A percentile compares a stretch with the other conserved stretches of the same genome.
Conservation (phyloP, 2,329 filamentous ascomycete species). For the Hypoxylon rubiginosum region DNA sequence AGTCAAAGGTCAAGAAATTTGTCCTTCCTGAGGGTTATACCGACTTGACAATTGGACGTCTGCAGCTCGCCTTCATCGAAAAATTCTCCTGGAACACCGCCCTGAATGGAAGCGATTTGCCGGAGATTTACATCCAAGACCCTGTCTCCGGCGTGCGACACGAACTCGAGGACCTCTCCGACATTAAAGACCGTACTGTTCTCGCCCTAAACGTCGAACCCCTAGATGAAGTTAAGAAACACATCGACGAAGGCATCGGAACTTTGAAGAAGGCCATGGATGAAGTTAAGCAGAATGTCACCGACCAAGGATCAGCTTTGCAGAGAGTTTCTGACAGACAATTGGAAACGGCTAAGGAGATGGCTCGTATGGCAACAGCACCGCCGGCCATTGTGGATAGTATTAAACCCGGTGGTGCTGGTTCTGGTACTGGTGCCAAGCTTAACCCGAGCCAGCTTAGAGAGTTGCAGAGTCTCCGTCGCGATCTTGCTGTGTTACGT, state of each 20-base stretch:
- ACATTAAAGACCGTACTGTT: constrained; percentile 95
- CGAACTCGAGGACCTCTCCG: constrained; percentile 90
- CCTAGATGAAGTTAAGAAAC: constrained; percentile 94
- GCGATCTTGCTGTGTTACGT: constrained; percentile 89
- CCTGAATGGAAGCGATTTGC: constrained; percentile 89
- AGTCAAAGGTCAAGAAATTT: constrained; percentile 97
- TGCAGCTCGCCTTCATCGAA: constrained; percentile 97
- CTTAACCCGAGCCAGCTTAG: constrained; percentile 73
- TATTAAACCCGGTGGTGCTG: constrained; percentile 58
- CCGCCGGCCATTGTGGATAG: constrained; percentile 64
- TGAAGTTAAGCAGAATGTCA: constrained; percentile 84
- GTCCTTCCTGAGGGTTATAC: constrained; percentile 86
- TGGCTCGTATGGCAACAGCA: constrained; percentile 71
- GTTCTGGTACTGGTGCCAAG: constrained; percentile 54
- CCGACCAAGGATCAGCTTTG: constrained; percentile 84
- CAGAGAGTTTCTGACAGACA: constrained; percentile 92
- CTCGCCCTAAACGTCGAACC: constrained; percentile 94
- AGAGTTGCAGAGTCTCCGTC: constrained; percentile 85
- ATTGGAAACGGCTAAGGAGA: constrained; percentile 88
- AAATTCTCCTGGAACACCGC: constrained; percentile 99
- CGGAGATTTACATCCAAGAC: constrained; percentile 98
- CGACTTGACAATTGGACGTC: constrained; percentile 85
- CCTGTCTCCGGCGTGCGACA: constrained; percentile 95
- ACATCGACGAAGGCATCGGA: constrained; percentile 92
- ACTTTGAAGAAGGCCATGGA: constrained; percentile 86